Percentiles rank a stretch among this genome's conserved stretches.
Evolutionary conservation across 768 basidiomycete genomes (phyloP).

Genomic region (Podaxis sp.): DNA sequence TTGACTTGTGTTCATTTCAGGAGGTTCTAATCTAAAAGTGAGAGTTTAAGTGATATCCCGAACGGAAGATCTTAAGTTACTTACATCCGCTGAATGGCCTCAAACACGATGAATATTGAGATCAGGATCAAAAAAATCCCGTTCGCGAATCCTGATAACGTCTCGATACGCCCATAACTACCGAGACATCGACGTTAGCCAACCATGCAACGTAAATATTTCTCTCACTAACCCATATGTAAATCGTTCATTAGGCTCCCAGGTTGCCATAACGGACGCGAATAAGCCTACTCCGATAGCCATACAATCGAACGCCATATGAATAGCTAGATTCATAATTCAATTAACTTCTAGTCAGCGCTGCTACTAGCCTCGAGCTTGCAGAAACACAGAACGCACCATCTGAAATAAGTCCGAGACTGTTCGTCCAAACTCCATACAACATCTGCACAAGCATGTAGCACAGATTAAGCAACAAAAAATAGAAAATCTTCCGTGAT

Average conservation of each 20-base stretch:
- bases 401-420: constrained; percentile 93
- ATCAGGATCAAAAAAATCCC: constrained; percentile 93
- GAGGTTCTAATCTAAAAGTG: constrained; percentile 74
- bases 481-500: constrained; percentile 95
- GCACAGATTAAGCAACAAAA: constrained; percentile 88
- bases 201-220: not conserved
- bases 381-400: constrained; percentile 44
- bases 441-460: constrained; percentile 98
- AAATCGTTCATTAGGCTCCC: constrained; percentile 92
- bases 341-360: not conserved
- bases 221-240: constrained; percentile 79
- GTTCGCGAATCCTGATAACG: constrained; percentile 96
- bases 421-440: constrained; percentile 98
- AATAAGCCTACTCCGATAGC: constrained; percentile 94
- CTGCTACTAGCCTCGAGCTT: not conserved
- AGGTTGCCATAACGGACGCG: constrained; percentile 97
- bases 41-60: not conserved
- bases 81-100: constrained; percentile 93
- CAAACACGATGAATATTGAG: constrained; percentile 97
- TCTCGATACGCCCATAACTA: constrained; percentile 95
- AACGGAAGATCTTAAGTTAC: constrained; percentile 20
- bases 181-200: constrained; percentile 2
- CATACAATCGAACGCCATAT: constrained; percentile 99
- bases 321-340: constrained; percentile 69
- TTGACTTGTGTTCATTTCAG: constrained; percentile 97